These are phyloP conservation scores for Podaxis sp. DNA, from an alignment of 768 basidiomycete species.

Conservation along the genomic window DNA sequence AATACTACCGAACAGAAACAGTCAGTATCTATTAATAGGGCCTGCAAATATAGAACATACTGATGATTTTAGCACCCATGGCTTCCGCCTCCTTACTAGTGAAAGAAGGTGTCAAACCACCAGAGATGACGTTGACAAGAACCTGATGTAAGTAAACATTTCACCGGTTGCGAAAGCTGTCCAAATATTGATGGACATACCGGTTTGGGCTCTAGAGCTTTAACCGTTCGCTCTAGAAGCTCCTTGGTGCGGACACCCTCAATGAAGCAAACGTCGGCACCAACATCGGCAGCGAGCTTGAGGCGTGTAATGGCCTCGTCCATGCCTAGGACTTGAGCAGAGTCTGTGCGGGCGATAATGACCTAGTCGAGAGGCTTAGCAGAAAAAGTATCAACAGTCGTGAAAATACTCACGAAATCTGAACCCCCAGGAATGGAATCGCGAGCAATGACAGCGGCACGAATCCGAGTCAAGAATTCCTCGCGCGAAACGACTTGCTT, in stretches of 20 bases:
- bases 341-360: constrained; percentile 73
- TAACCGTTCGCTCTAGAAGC: constrained; percentile 58
- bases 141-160: constrained; percentile 29
- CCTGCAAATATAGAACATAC: constrained; percentile 34
- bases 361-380: constrained; percentile 32
- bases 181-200: constrained; percentile 27
- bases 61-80: constrained; percentile 74
- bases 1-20: constrained; percentile 43
- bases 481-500: constrained; percentile 81
- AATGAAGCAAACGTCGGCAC: constrained; percentile 80
- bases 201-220: constrained; percentile 67
- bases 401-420: constrained; percentile 48
- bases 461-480: constrained; percentile 69
- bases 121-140: constrained; percentile 77
- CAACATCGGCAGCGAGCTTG: constrained; percentile 66
- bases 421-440: constrained; percentile 72
- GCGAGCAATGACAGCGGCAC: constrained; percentile 73
- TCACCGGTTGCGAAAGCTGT: neutral
- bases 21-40: neutral
- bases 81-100: constrained; percentile 64
- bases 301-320: constrained; percentile 66
- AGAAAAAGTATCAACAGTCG: neutral
- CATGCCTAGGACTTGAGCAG: constrained; percentile 76
- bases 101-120: constrained; percentile 72
- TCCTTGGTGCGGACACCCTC: constrained; percentile 72